Evolutionary conservation across 2,329 filamentous ascomycete genomes (phyloP).

Genomic region (Phyllosticta paracitricarpa): DNA sequence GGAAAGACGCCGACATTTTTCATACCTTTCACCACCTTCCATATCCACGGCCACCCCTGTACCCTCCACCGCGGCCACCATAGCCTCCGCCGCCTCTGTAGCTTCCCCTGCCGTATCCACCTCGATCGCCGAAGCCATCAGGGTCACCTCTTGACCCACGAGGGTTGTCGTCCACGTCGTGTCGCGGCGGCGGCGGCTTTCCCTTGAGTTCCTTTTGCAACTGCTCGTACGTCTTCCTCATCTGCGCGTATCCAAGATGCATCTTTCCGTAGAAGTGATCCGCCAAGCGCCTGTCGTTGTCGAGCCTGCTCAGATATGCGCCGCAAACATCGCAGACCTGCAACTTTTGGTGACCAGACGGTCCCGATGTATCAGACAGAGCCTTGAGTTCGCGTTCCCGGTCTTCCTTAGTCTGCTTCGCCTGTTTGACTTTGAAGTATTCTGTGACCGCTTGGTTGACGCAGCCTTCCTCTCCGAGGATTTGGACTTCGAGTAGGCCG

Average conservation of each 20-base stretch:
- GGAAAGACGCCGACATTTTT: conserved; percentile 3
- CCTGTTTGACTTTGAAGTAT: conserved; percentile 73
- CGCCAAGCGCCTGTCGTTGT: conserved; percentile 87
- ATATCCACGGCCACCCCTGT: conserved; percentile 4
- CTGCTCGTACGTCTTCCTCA: conserved; percentile 87
- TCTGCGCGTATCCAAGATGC: conserved; percentile 95
- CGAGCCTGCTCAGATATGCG: conserved; percentile 81
- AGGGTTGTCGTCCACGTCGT: conserved; percentile 11
- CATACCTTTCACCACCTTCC: conserved; percentile 10
- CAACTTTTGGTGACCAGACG: conserved; percentile 91
- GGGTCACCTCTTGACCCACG: conserved; percentile 33
- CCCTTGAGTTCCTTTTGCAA: conserved; percentile 80
- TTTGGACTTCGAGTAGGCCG: conserved; percentile 74
- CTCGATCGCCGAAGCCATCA: conserved; percentile 23
- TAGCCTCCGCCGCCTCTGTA: conserved; percentile 26
- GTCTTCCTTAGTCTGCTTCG: conserved; percentile 71
- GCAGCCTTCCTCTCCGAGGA: conserved; percentile 71
- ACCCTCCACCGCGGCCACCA: conserved; percentile 38
- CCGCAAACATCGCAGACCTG: conserved; percentile 98
- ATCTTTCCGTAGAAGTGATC: conserved; percentile 99
- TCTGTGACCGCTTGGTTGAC: conserved; percentile 79
- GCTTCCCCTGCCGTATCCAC: conserved; percentile 32
- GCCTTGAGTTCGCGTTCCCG: conserved; percentile 82
- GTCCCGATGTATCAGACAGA: conserved; percentile 82
- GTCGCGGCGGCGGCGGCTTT: conserved; percentile 48